Base-by-base conservation (phyloP, 148 eudicot genomes). In the Chenopodium album region DNA sequence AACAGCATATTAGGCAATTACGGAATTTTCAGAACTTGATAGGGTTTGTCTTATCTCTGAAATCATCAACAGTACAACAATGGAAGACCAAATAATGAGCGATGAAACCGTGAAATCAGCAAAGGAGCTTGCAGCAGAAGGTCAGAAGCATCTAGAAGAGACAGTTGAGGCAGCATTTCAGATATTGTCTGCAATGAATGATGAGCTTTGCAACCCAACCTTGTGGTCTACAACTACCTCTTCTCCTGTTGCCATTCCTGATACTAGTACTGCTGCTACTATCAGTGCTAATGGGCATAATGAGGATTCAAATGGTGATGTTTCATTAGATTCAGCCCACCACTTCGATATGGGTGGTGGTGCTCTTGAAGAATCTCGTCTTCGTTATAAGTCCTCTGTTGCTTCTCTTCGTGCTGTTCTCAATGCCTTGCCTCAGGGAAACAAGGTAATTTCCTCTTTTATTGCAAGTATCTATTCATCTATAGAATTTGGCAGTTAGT, bases 141-240 rank as follows among this genome's bases (percentile, higher is more conserved):
- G 93, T 37, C 94, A 92, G 77, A 94, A 89, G 82, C 92, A 90
- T 76, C 87, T 96, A 26, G 95, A 96, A 82, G 91, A 94, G 9
- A 92, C 98, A 3, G 91, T 96, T 14, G 92, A 89, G 69, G 91
- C 99, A 3, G 97, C 97, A 0, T 91, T 89, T 76, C 92, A 90
- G 73, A 91, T 96, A 69, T 85, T 94, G 11, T 92, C 94, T 11
- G 88, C 99, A 81, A 96, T 96, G 99, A 90, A 96, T 85, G 95
- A 94, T 77, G 99, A 92, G 89, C 98, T 94, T 76, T 94, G 99
- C 80, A 89, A 92, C 82, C 94, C 99, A 0, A 41, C 87, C 9
- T 82, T 96, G 68, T 96, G 99, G 99, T 89, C 97, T 17, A 77
- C 89, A 31, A 68, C 86, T 71, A 50, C 88, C 23, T 4, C 87